phyloP scores from a whole-genome alignment of 129 eudicot species.

The Rutidosis leptorrhynchoides region DNA sequence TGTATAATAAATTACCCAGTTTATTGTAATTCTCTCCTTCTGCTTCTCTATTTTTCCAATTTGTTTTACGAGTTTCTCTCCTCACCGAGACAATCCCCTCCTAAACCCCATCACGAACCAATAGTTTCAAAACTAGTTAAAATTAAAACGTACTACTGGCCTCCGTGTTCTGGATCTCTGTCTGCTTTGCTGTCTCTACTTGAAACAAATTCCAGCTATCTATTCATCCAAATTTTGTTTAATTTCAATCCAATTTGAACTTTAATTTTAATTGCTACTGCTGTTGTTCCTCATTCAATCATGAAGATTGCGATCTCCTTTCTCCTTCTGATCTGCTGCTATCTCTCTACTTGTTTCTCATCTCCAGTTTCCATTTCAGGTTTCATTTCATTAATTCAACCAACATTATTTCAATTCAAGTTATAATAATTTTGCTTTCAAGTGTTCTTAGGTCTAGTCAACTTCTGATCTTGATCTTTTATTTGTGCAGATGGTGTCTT shows the following conservation, averaged over 20 bases:
- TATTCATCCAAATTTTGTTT: neutral
- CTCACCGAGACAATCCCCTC: no score
- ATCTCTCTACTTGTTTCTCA: conserved; percentile 14
- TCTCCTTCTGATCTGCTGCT: conserved; percentile 29
- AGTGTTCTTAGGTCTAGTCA: neutral
- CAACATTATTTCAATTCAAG: neutral
- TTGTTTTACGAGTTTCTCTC: no score
- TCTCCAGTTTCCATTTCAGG: conserved; percentile 51
- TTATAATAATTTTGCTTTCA: conserved; percentile 9
- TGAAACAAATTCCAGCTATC: conserved; percentile 2
- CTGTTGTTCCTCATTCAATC: conserved; percentile 4
- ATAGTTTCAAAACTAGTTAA: no score
- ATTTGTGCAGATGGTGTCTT: conserved; percentile 37
- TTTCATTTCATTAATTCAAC: conserved; percentile 7
- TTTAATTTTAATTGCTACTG: neutral
- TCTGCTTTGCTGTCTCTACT: conserved; percentile 29
- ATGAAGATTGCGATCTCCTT: conserved; percentile 33
- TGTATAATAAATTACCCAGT: no score
- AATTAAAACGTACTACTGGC: no score
- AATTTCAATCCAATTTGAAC: neutral
- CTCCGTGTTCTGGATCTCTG: conserved; percentile 23
- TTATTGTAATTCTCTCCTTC: no score
- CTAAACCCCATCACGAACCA: no score
- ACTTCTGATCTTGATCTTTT: conserved; percentile 5
- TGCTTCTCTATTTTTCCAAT: no score